Conservation (phyloP, 2,329 filamentous ascomycete genomes). For the Hymenoscyphus repandus region DNA sequence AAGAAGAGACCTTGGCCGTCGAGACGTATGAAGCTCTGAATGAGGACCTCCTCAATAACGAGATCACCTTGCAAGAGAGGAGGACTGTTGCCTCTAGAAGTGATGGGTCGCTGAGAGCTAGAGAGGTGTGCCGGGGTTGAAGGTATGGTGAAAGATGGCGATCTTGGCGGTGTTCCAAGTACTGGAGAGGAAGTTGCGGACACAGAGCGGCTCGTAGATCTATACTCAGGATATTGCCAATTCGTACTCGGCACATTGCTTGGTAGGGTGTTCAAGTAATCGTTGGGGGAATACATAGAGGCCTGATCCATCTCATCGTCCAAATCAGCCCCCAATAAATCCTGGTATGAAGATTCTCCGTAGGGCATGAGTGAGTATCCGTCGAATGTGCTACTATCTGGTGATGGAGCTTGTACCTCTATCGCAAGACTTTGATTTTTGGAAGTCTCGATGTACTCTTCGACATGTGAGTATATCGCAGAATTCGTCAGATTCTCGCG, state of each 20-base stretch:
- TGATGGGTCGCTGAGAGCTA: conserved; percentile 17
- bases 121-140: conserved; percentile 12
- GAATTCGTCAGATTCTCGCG: conserved; percentile 17
- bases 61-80: conserved; percentile 23
- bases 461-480: conserved; percentile 18
- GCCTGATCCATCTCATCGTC: neutral
- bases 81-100: conserved; percentile 17
- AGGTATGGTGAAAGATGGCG: conserved; percentile 3
- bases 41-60: conserved; percentile 26
- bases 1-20: conserved; percentile 27
- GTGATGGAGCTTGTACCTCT: conserved; percentile 1
- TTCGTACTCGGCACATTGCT: conserved; percentile 4
- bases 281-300: conserved; percentile 1
- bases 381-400: neutral
- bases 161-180: conserved; percentile 3
- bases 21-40: conserved; percentile 26
- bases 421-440: neutral
- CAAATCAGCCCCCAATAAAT: neutral
- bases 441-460: conserved; percentile 22
- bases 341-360: neutral
- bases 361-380: neutral
- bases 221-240: neutral
- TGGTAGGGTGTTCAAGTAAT: conserved; percentile 7
- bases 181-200: conserved; percentile 5
- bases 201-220: neutral